A percentile compares a stretch with the other conserved stretches of the same genome.
These are phyloP conservation scores for Citrus sinensis DNA, from an alignment of 345 rosid species.

Conservation along the genomic window DVS_A1.0 CM039164.1:1243501-1244000, in stretches of 20 bases:
- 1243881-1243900: slow-evolving; percentile 47
- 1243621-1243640: slow-evolving; percentile 45
- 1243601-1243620: slow-evolving; percentile 45
- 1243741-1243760: slow-evolving; percentile 54
- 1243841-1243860: slow-evolving; percentile 53
- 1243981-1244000: slow-evolving; percentile 35
- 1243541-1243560: slow-evolving; percentile 29
- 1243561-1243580: slow-evolving; percentile 81
- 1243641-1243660: slow-evolving; percentile 76
- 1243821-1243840: slow-evolving; percentile 61
- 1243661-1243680: slow-evolving; percentile 77
- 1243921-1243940: slow-evolving; percentile 36
- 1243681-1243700: slow-evolving; percentile 82
- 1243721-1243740: slow-evolving; percentile 58
- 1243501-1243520: slow-evolving; percentile 45
- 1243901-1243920: slow-evolving; percentile 71
- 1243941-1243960: slow-evolving; percentile 36
- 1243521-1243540: slow-evolving; percentile 26
- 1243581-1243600: slow-evolving; percentile 56
- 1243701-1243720: slow-evolving; percentile 79
- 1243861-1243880: slow-evolving; percentile 72
- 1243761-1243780: slow-evolving; percentile 53
- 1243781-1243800: slow-evolving; percentile 67
- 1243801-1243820: slow-evolving; percentile 95
- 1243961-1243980: slow-evolving; percentile 54